Evolutionary conservation across 176 grass and related monocot genomes (phyloP).

Genomic region (Zoysia pacifica): DNA sequence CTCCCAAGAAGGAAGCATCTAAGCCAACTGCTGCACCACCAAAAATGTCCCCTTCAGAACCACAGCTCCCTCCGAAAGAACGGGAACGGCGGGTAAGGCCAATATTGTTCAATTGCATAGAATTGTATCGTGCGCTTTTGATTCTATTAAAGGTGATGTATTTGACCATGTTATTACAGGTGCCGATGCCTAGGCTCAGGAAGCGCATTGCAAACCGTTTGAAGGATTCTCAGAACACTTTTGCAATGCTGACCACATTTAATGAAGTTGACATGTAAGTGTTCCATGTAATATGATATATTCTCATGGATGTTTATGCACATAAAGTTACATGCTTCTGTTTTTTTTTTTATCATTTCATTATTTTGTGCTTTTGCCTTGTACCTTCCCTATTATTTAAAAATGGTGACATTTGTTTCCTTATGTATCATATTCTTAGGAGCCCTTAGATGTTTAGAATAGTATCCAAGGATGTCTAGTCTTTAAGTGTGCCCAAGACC

Average conservation of each 20-base stretch:
- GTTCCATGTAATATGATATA: neutral
- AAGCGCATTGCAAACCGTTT: slow-evolving; percentile 92
- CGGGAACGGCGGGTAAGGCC: slow-evolving; percentile 78
- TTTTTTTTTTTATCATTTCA: neutral
- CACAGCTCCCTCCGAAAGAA: slow-evolving; percentile 96
- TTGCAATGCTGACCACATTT: slow-evolving; percentile 95
- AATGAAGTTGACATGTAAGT: slow-evolving; percentile 99
- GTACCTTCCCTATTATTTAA: neutral
- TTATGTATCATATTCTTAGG: neutral
- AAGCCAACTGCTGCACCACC: slow-evolving; percentile 42
- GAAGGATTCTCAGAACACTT: slow-evolving; percentile 99
- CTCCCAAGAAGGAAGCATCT: slow-evolving; percentile 50
- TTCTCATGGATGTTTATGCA: neutral
- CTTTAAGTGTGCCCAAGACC: neutral
- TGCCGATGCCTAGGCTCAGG: slow-evolving; percentile 93
- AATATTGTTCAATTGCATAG: neutral
- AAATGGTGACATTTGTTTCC: slow-evolving; percentile 19
- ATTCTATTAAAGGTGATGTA: neutral
- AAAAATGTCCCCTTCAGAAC: slow-evolving; percentile 78
- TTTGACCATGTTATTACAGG: slow-evolving; percentile 49
- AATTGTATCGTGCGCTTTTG: neutral
- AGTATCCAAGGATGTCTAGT: neutral
- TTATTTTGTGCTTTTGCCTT: neutral
- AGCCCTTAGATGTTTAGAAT: neutral
- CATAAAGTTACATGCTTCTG: neutral